These are phyloP conservation scores for Polyporus arcularius DNA, from an alignment of 768 basidiomycete genomes.

Conservation along the genomic window DNA sequence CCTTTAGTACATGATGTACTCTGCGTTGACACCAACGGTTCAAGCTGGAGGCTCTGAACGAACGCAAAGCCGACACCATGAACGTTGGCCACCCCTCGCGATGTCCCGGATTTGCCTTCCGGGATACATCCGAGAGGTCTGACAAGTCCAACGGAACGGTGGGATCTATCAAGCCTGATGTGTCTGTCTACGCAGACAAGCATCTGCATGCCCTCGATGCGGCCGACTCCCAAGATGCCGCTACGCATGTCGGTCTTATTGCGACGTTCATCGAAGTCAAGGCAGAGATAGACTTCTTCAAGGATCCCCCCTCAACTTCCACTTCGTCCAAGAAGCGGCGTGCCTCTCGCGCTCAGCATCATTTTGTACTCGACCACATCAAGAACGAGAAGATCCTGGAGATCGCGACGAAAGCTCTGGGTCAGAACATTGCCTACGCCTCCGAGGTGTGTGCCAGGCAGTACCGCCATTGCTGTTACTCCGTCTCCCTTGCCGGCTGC, in stretches of 20 bases:
- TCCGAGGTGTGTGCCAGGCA: conserved; percentile 22
- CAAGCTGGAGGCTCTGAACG: too few relatives aligned
- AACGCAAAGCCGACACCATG: too few relatives aligned
- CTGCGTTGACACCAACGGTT: too few relatives aligned
- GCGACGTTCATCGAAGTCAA: conserved; percentile 11
- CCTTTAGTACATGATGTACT: too few relatives aligned
- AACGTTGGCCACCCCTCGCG: not conserved
- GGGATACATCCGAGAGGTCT: not conserved
- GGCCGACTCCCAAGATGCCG: not conserved
- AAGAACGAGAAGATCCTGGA: not conserved
- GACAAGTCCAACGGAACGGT: not conserved
- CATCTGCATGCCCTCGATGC: not conserved
- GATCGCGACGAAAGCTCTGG: not conserved
- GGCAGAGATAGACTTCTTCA: conserved; percentile 3
- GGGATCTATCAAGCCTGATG: not conserved
- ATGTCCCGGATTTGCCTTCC: not conserved
- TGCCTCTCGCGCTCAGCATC: not conserved
- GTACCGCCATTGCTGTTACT: conserved; percentile 30
- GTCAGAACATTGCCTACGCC: not conserved
- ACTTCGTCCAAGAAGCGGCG: too few relatives aligned
- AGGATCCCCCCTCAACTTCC: not conserved
- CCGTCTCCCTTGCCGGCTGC: conserved; percentile 27
- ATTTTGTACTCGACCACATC: not conserved
- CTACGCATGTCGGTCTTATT: not conserved
- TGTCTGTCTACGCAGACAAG: not conserved